These are phyloP conservation scores for Pichia sp. DNA, from an alignment of 1,139 yeast genomes.

Conservation along the genomic window DNA sequence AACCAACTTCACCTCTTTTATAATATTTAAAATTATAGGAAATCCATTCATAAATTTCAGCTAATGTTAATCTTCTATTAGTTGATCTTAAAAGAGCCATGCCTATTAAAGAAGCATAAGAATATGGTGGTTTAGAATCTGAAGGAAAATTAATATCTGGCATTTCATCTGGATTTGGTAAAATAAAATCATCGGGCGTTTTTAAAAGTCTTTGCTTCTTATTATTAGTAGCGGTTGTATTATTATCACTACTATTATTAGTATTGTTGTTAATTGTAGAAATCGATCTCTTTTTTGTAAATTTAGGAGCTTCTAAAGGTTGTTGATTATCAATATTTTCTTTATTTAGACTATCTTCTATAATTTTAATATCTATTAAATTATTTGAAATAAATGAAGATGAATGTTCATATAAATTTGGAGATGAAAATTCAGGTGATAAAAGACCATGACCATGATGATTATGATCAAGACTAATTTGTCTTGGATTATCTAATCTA, in stretches of 20 bases:
- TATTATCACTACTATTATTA: not conserved
- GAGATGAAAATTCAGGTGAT: constrained; percentile 32
- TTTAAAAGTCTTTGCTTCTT: constrained; percentile 21
- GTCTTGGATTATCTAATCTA: too few relatives aligned
- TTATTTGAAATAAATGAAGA: not conserved
- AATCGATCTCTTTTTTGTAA: constrained; percentile 10
- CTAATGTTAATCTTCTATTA: constrained; percentile 70
- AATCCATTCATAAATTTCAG: constrained; percentile 93
- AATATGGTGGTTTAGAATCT: constrained; percentile 74
- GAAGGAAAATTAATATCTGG: constrained; percentile 26
- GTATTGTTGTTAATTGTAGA: constrained; percentile 9
- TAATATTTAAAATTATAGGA: constrained; percentile 81
- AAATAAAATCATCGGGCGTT: constrained; percentile 24
- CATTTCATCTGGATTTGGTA: constrained; percentile 30
- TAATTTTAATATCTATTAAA: constrained; percentile 2
- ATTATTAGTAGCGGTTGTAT: constrained; percentile 6
- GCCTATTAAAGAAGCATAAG: constrained; percentile 91
- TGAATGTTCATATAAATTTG: constrained; percentile 17
- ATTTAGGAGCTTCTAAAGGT: constrained; percentile 9
- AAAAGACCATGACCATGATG: constrained; percentile 19
- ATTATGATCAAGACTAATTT: too few relatives aligned
- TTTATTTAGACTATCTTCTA: constrained; percentile 9
- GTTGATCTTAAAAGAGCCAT: constrained; percentile 88
- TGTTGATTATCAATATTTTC: constrained; percentile 1
- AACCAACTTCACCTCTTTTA: constrained; percentile 80